Conservation (phyloP, 257 asterid genomes). For the Solanum corneliomulleri region DNA sequence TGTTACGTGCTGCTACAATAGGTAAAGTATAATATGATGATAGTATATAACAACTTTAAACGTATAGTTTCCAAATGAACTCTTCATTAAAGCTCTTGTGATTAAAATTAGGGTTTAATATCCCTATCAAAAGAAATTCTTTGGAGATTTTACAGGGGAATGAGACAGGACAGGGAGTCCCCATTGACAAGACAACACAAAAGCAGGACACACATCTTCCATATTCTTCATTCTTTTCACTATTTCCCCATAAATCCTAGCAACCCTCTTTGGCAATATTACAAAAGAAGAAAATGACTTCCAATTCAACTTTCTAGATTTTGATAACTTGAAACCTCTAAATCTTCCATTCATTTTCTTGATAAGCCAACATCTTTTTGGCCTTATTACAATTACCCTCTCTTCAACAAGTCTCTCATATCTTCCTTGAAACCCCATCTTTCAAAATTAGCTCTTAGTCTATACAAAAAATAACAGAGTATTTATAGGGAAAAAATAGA, state of each 20-base stretch:
- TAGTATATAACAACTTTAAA: not conserved
- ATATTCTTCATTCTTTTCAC: slow-evolving; percentile 27
- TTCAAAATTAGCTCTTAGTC: not conserved
- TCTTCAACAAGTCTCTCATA: slow-evolving; percentile 41
- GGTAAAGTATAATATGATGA: not conserved
- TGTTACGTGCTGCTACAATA: no score
- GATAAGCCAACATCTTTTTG: slow-evolving; percentile 19
- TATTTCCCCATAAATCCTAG: slow-evolving; percentile 22
- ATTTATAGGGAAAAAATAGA: not conserved
- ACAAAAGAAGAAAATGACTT: slow-evolving; percentile 42
- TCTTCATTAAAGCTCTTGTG: not conserved
- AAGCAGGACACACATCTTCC: slow-evolving; percentile 40
- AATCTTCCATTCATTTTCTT: slow-evolving; percentile 34
- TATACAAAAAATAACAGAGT: not conserved
- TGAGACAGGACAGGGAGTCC: slow-evolving; percentile 68
- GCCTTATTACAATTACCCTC: slow-evolving; percentile 11
- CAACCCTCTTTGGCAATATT: slow-evolving; percentile 46
- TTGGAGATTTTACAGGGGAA: slow-evolving; percentile 3
- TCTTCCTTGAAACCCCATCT: slow-evolving; percentile 8
- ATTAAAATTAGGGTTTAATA: not conserved
- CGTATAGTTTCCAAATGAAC: not conserved
- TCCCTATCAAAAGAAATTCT: not conserved
- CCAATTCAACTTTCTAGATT: slow-evolving; percentile 55
- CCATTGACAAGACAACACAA: slow-evolving; percentile 51
- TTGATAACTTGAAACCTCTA: slow-evolving; percentile 38